Evolutionary conservation across 352 stramenopile genomes (phyloP), one percentile per base, ranked within the genome.

Genomic region (Phytophthora sansomeana): DNA sequence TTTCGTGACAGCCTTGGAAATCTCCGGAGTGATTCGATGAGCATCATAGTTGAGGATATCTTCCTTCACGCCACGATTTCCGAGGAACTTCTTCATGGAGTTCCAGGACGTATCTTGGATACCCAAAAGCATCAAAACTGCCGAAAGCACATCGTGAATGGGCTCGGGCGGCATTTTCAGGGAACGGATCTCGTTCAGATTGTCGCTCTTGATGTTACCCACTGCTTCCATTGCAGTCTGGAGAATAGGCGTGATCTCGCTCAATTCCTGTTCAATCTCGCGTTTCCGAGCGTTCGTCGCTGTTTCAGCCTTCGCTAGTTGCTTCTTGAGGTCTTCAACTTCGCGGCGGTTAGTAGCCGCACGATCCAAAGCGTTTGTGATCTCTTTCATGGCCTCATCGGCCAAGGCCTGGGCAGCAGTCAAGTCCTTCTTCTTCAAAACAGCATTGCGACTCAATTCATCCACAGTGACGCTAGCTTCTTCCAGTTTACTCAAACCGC

Each of bases 21-120:
- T 96, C 13, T 97, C 92, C 0, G 84, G 76, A 1, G 87, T 96
- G 63, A 99, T 98, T 0, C 86, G 78, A 28, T 92, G 88, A 4
- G 95, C 91, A 43, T 99, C 96, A 50, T 97, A 99, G 74, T 98
- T 98, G 5, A 98, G 77, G 57, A 99, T 99, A 30, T 99, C 92
- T 41, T 98, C 96, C 59, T 98, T 99, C 5, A 99, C 95, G 1
- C 93, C 94, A 24, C 95, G 88, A 52, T 98, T 98, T 3, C 95
- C 92, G 1, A 99, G 66, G 60, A 99, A 99, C 64, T 97, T 97
- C 64, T 98, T 99, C 95, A 99, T 99, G 11, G 87, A 97, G 57
- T 97, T 93, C 96, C 96, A 99, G 1, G 91, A 98, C 14, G 93
- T 97, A 63, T 99, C 96, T 26, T 97, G 85, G 44, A 98, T 98